Conservation (phyloP, 108 stramenopile genomes). For the Poteriospumella lacustris region DNA sequence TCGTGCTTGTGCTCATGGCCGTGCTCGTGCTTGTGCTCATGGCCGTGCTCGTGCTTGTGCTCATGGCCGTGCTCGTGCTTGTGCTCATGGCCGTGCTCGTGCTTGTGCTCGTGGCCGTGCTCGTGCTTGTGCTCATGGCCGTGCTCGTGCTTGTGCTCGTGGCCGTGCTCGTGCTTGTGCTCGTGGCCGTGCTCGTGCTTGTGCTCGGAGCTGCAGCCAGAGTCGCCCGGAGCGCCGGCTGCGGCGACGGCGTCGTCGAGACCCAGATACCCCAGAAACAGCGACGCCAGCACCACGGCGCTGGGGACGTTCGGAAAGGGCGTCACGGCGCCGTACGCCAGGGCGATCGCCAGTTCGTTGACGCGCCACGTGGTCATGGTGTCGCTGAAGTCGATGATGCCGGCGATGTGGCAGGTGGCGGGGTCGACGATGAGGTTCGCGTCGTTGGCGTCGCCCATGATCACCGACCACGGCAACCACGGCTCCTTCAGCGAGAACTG, state of each 20-base stretch:
- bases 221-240: neutral
- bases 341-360: slow-evolving; percentile 47
- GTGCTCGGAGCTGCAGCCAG: neutral
- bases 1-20: no score
- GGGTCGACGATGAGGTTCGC: slow-evolving; percentile 44
- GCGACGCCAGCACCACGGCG: slow-evolving; percentile 29
- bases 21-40: no score
- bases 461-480: neutral
- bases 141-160: no score
- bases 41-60: no score
- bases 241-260: slow-evolving; percentile 32
- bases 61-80: no score
- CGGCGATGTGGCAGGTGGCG: neutral
- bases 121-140: no score
- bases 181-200: no score
- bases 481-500: neutral
- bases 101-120: no score
- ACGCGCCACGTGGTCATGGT: slow-evolving; percentile 40
- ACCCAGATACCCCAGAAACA: neutral
- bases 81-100: no score
- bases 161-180: no score
- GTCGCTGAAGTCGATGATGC: slow-evolving; percentile 51
- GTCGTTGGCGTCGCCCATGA: slow-evolving; percentile 49
- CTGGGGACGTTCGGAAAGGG: neutral
- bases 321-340: slow-evolving; percentile 45